Conservation (phyloP, 2,329 filamentous ascomycete species). For the Lasiodiplodia gonubiensis region DNA sequence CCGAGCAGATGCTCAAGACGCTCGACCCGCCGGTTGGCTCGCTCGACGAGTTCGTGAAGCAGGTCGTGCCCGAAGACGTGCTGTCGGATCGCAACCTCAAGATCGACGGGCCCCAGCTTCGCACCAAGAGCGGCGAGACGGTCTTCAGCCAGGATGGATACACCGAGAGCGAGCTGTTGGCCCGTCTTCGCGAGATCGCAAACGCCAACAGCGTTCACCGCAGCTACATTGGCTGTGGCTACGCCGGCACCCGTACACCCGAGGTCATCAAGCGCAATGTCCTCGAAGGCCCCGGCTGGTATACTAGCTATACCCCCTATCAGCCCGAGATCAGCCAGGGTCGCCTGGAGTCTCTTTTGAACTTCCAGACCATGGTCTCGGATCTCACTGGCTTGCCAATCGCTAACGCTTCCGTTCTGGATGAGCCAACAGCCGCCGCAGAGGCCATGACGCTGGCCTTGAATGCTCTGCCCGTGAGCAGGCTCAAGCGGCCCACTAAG, state of each 20-base stretch:
- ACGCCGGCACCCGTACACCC: constrained; percentile 84
- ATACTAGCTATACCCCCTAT: constrained; percentile 97
- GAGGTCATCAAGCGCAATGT: constrained; percentile 92
- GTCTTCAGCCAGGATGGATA: constrained; percentile 49
- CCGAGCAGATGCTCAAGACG: constrained; percentile 77
- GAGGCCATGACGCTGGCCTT: constrained; percentile 95
- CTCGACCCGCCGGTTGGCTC: constrained; percentile 75
- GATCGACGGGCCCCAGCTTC: constrained; percentile 49
- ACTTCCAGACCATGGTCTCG: constrained; percentile 92
- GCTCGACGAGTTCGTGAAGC: constrained; percentile 81
- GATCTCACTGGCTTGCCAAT: constrained; percentile 88
- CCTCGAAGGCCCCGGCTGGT: constrained; percentile 93
- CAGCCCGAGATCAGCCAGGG: constrained; percentile 98
- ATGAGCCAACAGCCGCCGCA: constrained; percentile 89
- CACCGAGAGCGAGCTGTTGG: constrained; percentile 66
- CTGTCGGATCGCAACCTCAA: constrained; percentile 69
- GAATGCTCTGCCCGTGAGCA: constrained; percentile 72
- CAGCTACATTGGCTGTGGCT: constrained; percentile 84
- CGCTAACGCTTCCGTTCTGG: constrained; percentile 87
- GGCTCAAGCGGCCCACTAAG: constrained; percentile 76
- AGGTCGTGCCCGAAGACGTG: constrained; percentile 83
- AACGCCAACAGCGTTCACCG: constrained; percentile 66
- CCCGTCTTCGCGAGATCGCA: constrained; percentile 60
- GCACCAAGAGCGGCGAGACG: constrained; percentile 46
- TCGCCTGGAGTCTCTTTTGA: constrained; percentile 86